phyloP scores from a whole-genome alignment of 257 asterid genomes.

The Ilex aquifolium region DNA sequence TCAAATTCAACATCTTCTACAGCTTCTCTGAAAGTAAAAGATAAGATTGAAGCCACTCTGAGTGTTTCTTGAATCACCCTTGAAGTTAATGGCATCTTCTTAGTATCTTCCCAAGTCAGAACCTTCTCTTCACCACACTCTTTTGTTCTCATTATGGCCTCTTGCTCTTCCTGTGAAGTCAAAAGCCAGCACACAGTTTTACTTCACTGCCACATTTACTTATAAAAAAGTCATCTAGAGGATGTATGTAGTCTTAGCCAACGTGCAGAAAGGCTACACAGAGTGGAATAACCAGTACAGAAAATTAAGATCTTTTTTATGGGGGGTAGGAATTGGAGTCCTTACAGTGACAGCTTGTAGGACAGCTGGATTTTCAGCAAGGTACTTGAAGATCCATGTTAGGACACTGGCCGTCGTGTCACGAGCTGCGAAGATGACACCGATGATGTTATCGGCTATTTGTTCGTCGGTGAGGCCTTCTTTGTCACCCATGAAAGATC shows the following conservation, averaged over 20 bases:
- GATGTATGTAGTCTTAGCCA: no score
- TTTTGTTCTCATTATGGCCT: slow-evolving; percentile 40
- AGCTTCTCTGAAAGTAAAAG: slow-evolving; percentile 79
- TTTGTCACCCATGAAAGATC: slow-evolving; percentile 63
- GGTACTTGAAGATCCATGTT: slow-evolving; percentile 71
- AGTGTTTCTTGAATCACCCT: slow-evolving; percentile 77
- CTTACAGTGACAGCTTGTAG: slow-evolving; percentile 69
- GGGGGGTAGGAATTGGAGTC: not conserved
- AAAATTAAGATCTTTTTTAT: not conserved
- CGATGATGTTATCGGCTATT: slow-evolving; percentile 66
- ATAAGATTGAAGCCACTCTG: slow-evolving; percentile 64
- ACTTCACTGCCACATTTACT: not conserved
- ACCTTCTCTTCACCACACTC: slow-evolving; percentile 30
- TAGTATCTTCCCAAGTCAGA: slow-evolving; percentile 54
- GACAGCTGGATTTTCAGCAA: slow-evolving; percentile 67
- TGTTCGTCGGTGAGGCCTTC: slow-evolving; percentile 63
- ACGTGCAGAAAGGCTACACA: no score
- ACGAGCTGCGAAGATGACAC: slow-evolving; percentile 73
- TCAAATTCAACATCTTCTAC: slow-evolving; percentile 72
- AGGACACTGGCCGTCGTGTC: slow-evolving; percentile 76
- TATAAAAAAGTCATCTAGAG: not conserved
- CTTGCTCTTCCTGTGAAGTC: slow-evolving; percentile 61
- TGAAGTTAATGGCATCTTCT: slow-evolving; percentile 59
- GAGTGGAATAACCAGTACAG: no score
- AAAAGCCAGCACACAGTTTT: not conserved